Base-by-base conservation (phyloP, 805 yeast genomes). In the Candida lessepsii region DNA sequence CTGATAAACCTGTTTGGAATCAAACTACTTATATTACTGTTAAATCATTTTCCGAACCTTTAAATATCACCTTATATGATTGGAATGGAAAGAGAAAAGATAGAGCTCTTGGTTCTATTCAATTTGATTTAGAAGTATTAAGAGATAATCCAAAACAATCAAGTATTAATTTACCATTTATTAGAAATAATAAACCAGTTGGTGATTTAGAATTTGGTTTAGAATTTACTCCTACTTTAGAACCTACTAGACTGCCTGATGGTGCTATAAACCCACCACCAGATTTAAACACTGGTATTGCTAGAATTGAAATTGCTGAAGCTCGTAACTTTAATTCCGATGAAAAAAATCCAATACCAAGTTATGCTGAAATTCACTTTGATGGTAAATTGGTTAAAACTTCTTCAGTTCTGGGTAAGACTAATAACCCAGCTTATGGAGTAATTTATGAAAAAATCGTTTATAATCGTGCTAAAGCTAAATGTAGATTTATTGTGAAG, bases 261-360 rank as follows among this genome's bases (percentile, higher is more conserved):
- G 96, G 96, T 37, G 82, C 90, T 2, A 71, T 76, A 39, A 82
- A 80, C 49, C 88, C 95, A 35, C 57, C 95, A 33, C 96, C 96
- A 32, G 96, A 88, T 49, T 77, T 87, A 58, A 91, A 91, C 65
- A 88, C 97, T 11, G 99, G 99, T 73, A 81, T 95, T 52, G 79
- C 83, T 15, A 74, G 81, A 53, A 65, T 91, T 50, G 83, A 81
- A 44, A 62, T 86, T 35, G 56, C 68, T 21, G 85, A 80, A 50
- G 83, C 85, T 18, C 78, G 87, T 64, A 77, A 71, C 41, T 69
- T 71, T 58, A 63, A 57, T 42, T 32, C 44, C 21, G 77, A 74
- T 20, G 79, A 78, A 18, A 78, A 79, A 48, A 41, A 43, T 5
- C 54, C 62, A 41, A 67, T 75, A 6, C 64, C 86, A 4, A 69